Evolutionary conservation across 306 rosid genomes (phyloP).

Genomic region (Quercus gilva): DNA sequence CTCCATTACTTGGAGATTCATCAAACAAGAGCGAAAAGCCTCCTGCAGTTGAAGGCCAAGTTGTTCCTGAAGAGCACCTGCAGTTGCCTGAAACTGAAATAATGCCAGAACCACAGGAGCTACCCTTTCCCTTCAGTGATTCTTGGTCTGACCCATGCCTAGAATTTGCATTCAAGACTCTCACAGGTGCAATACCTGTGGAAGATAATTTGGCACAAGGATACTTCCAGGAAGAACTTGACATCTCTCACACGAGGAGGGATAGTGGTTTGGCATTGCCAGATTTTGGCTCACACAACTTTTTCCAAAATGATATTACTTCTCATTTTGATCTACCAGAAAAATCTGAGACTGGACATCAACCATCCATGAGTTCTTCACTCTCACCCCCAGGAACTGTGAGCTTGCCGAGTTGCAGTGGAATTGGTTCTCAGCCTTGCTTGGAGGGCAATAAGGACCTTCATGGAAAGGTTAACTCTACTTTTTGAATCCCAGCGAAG

Average conservation of each 20-base stretch:
- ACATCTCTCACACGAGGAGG: slow-evolving; percentile 32
- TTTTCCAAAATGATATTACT: slow-evolving; percentile 53
- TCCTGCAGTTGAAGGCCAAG: slow-evolving; percentile 21
- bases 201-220: slow-evolving; percentile 62
- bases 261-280: slow-evolving; percentile 43
- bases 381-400: slow-evolving; percentile 32
- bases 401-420: slow-evolving; percentile 40
- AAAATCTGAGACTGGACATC: slow-evolving; percentile 46
- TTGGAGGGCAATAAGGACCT: slow-evolving; percentile 47
- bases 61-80: slow-evolving; percentile 19
- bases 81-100: slow-evolving; percentile 34
- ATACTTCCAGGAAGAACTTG: slow-evolving; percentile 49
- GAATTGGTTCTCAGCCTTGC: slow-evolving; percentile 43
- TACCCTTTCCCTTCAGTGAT: slow-evolving; percentile 65
- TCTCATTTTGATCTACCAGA: slow-evolving; percentile 53
- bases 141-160: slow-evolving; percentile 86
- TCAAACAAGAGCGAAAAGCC: slow-evolving; percentile 28
- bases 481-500: slow-evolving; percentile 20
- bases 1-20: slow-evolving; percentile 22
- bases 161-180: slow-evolving; percentile 80
- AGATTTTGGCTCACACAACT: slow-evolving; percentile 57
- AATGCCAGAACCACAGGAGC: slow-evolving; percentile 39
- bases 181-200: slow-evolving; percentile 77
- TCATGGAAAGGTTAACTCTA: slow-evolving; percentile 52
- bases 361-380: slow-evolving; percentile 39